These are phyloP conservation scores for Arthrobotrys musiformis DNA, from an alignment of 2,329 filamentous ascomycete genomes.

Conservation along the genomic window DNA sequence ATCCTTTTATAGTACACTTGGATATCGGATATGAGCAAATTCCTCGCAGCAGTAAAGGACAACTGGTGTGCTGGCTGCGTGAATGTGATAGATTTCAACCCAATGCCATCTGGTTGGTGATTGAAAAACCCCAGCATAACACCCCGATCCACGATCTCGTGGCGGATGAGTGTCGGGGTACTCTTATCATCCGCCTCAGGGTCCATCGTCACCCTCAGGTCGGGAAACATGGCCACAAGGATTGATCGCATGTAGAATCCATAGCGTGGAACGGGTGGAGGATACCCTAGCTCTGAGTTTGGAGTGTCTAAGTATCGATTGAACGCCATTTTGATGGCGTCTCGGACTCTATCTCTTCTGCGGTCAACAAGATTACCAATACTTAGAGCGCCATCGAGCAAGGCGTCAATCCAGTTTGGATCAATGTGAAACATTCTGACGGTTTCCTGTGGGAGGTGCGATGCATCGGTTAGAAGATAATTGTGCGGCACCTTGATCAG, in stretches of 20 bases:
- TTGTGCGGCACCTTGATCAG: conserved; percentile 63
- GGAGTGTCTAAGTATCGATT: conserved; percentile 61
- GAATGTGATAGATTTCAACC: conserved; percentile 60
- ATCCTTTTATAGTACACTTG: conserved; percentile 57
- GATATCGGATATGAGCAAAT: conserved; percentile 55
- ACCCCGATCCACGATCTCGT: conserved; percentile 61
- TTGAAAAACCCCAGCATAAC: conserved; percentile 62
- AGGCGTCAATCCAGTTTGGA: conserved; percentile 63
- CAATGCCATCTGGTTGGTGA: conserved; percentile 56
- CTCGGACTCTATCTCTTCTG: conserved; percentile 60
- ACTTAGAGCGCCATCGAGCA: conserved; percentile 65
- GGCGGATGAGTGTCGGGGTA: conserved; percentile 59
- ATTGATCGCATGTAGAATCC: conserved; percentile 64
- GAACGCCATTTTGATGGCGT: conserved; percentile 60
- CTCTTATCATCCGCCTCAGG: conserved; percentile 14
- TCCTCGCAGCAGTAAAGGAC: conserved; percentile 59
- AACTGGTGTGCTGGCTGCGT: conserved; percentile 64
- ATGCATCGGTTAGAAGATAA: conserved; percentile 63
- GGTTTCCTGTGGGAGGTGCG: conserved; percentile 62
- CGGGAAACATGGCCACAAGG: conserved; percentile 62
- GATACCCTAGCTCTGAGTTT: conserved; percentile 42
- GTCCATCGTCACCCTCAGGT: conserved; percentile 60
- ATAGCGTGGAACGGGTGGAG: conserved; percentile 62
- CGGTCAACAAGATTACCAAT: conserved; percentile 63
- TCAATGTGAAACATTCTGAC: conserved; percentile 66